Base-by-base conservation (phyloP, 345 rosid species). In the Eucalyptus urophylla region DNA sequence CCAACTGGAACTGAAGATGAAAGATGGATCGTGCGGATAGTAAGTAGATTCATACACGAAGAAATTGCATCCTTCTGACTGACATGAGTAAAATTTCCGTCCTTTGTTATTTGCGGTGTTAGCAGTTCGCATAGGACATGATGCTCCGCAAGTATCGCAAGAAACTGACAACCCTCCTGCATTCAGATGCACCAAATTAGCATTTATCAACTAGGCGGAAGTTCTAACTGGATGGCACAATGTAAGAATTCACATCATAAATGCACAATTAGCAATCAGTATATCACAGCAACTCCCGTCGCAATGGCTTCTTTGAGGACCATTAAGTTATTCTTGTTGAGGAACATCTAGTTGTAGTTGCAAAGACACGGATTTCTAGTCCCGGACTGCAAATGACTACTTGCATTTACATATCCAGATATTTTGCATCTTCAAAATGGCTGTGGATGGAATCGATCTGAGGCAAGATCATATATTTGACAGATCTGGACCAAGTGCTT, bases 71-170 rank as follows among this genome's bases (percentile, higher is more conserved):
- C 93, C 94, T 87, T 92, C 95, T 47, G 97, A 93, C 91, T 92
- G 93, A 92, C 99, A 97, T 45, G 97, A 95, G 93, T 93, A 98
- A 93, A 98, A 98, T 90, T 94, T 95, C 86, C 99, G 95, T 91
- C 99, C 99, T 88, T 97, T 93, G 93, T 98, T 98, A 91, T 92
- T 95, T 89, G 92, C 96, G 4, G 99, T 97, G 91, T 96, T 98
- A 37, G 99, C 99, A 56, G 96, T 95, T 91, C 98, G 97, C 88
- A 95, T 65, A 62, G 89, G 92, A 90, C 99, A 97, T 47, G 90
- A 87, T 58, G 94, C 87, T 91, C 98, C 97, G 87, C 99, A 98
- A 49, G 93, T 93, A 89, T 89, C 92, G 90, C 99, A 98, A 53
- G 96, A 80, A 49, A 95, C 86, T 58, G 96, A 90, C 88, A 94